phyloP scores from a whole-genome alignment of 352 stramenopile species.

The Pythium sp. region DNA sequence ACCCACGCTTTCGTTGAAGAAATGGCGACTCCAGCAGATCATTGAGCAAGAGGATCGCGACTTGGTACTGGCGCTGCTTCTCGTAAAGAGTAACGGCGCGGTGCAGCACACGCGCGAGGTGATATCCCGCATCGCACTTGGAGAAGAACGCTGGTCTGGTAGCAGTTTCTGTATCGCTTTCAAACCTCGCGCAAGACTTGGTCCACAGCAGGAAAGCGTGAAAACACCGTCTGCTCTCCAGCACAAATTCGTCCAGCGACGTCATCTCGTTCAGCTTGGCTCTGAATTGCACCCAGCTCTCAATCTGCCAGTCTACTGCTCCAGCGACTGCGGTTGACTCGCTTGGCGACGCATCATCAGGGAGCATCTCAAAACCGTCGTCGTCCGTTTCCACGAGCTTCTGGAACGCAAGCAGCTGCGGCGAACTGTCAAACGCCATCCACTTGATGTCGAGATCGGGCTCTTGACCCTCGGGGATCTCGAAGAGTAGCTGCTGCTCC shows the following conservation, averaged over 20 bases:
- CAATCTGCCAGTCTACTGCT: slow-evolving; percentile 34
- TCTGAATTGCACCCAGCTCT: slow-evolving; percentile 56
- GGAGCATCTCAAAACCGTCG: slow-evolving; percentile 19
- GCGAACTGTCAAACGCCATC: slow-evolving; percentile 32
- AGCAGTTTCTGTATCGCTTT: slow-evolving; percentile 7
- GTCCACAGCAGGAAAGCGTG: slow-evolving; percentile 44
- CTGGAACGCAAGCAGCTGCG: slow-evolving; percentile 51
- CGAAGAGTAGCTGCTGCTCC: slow-evolving; percentile 40
- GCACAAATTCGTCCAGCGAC: slow-evolving; percentile 60
- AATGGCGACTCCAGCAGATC: slow-evolving; percentile 56
- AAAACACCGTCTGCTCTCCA: slow-evolving; percentile 48
- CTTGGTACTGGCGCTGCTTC: slow-evolving; percentile 72
- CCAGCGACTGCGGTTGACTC: background rate
- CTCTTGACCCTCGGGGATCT: slow-evolving; percentile 27
- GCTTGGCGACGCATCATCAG: background rate
- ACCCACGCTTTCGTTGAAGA: slow-evolving; percentile 57
- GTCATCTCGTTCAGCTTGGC: slow-evolving; percentile 33
- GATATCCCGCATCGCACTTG: slow-evolving; percentile 71
- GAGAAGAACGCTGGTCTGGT: slow-evolving; percentile 42
- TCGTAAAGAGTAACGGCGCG: slow-evolving; percentile 62
- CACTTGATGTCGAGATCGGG: slow-evolving; percentile 52
- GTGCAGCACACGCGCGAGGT: slow-evolving; percentile 59
- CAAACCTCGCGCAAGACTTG: slow-evolving; percentile 7
- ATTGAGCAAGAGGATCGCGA: slow-evolving; percentile 61
- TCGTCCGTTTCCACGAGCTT: slow-evolving; percentile 31